These are phyloP conservation scores for Diplocarpon rosae DNA, from an alignment of 2,329 filamentous ascomycete species.

Conservation along the genomic window DNA sequence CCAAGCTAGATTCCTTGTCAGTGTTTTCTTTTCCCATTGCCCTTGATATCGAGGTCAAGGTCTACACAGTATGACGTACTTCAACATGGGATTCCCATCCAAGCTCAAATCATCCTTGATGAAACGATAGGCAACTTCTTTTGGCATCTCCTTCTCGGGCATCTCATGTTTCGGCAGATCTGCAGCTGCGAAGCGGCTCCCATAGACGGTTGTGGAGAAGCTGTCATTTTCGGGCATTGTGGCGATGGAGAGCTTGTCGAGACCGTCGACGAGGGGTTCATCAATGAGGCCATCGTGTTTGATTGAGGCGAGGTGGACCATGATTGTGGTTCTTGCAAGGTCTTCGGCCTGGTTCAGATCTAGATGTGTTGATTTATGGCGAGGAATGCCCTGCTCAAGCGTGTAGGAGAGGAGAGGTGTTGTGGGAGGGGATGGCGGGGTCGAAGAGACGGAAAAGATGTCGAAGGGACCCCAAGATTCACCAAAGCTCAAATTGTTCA, in stretches of 20 bases:
- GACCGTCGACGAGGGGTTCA: constrained; percentile 28
- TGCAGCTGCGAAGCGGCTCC: constrained; percentile 68
- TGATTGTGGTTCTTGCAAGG: constrained; percentile 21
- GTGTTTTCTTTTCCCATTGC: background rate
- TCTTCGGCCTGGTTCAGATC: background rate
- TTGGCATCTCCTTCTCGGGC: constrained; percentile 83
- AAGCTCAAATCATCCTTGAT: constrained; percentile 91
- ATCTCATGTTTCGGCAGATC: constrained; percentile 79
- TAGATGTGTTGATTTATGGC: too few relatives aligned
- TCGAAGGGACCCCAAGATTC: background rate
- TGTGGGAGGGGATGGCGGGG: constrained; percentile 1
- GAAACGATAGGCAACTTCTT: constrained; percentile 88
- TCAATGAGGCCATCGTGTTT: constrained; percentile 19
- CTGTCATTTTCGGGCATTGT: constrained; percentile 10
- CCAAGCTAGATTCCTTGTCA: constrained; percentile 45
- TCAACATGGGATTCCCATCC: constrained; percentile 83
- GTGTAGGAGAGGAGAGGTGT: too few relatives aligned
- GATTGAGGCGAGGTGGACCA: constrained; percentile 39
- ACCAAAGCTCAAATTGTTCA: background rate
- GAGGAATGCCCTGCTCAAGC: too few relatives aligned
- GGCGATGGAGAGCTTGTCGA: constrained; percentile 36
- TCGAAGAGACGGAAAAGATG: background rate
- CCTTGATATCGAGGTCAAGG: too few relatives aligned
- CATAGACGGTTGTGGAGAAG: constrained; percentile 53
- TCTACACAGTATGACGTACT: constrained; percentile 36